A percentile compares a stretch with the other conserved stretches of the same genome.
phyloP scores from a whole-genome alignment of 495 filamentous ascomycete species.

The Penicillium argentinense region DNA sequence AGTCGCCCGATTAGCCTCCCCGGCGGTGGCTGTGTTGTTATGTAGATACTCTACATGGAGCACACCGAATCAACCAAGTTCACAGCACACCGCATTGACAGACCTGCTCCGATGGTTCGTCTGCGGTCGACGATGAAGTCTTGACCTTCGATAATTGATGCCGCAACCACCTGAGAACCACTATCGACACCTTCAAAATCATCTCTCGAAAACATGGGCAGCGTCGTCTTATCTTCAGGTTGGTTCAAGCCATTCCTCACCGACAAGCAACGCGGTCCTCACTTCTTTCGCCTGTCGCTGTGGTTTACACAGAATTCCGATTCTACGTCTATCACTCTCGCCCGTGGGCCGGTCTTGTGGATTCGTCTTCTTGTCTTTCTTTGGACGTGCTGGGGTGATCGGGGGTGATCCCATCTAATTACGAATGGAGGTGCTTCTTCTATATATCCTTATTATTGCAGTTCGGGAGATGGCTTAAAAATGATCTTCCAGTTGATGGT shows the following conservation, averaged over 20 bases:
- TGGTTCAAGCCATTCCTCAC: neutral
- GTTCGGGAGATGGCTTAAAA: neutral
- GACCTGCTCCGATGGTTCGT: conserved; percentile 1
- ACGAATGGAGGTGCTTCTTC: no score
- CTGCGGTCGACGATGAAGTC: conserved; percentile 4
- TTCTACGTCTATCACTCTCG: no score
- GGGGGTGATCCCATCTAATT: no score
- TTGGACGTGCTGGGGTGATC: neutral
- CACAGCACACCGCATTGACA: conserved; percentile 1
- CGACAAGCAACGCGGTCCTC: neutral
- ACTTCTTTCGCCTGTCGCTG: neutral
- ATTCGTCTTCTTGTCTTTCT: neutral
- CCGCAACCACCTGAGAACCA: neutral
- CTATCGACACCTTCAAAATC: neutral
- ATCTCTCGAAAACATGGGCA: neutral
- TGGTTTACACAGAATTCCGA: no score
- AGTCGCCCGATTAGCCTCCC: no score
- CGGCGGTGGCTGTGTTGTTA: conserved; percentile 41
- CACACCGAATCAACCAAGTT: conserved; percentile 5
- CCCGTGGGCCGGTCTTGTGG: neutral
- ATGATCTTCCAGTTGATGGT: neutral
- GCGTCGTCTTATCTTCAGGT: neutral
- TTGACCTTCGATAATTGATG: neutral
- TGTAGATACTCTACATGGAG: conserved; percentile 27
- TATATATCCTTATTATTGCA: neutral